phyloP scores from a whole-genome alignment of 139 green algal genomes.

The Chlorella ohadii region DNA sequence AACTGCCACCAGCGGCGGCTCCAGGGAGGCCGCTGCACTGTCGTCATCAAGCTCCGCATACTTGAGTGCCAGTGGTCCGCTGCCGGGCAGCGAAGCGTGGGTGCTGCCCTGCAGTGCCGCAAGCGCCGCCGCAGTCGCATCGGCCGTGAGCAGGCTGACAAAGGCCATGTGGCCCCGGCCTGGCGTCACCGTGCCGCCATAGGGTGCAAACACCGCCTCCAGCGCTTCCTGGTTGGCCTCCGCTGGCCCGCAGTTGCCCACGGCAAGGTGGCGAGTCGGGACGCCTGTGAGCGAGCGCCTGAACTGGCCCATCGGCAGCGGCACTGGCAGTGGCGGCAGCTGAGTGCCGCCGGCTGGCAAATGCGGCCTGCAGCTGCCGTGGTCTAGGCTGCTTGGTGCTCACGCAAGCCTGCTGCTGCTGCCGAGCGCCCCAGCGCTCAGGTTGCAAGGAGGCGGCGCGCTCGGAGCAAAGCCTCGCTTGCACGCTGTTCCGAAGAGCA shows the following conservation, averaged over 20 bases:
- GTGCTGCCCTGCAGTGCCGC: constrained; percentile 24
- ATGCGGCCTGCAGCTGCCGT: too few relatives aligned
- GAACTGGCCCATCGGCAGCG: too few relatives aligned
- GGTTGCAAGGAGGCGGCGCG: too few relatives aligned
- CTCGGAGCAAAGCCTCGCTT: too few relatives aligned
- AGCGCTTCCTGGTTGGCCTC: constrained; percentile 19
- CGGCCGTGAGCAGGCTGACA: constrained; percentile 33
- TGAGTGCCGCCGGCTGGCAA: too few relatives aligned
- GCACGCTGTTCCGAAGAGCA: too few relatives aligned
- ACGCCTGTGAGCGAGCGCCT: too few relatives aligned
- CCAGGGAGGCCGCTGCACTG: not conserved
- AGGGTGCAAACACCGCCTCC: constrained; percentile 9
- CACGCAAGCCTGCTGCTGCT: too few relatives aligned
- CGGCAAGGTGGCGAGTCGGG: constrained; percentile 59
- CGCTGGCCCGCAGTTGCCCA: constrained; percentile 66
- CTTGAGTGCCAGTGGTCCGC: constrained; percentile 47
- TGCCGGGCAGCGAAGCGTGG: constrained; percentile 5
- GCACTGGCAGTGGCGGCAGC: too few relatives aligned
- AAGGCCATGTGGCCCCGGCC: constrained; percentile 45
- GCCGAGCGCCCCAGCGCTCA: too few relatives aligned
- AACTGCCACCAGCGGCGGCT: constrained; percentile 11
- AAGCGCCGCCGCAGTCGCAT: constrained; percentile 42
- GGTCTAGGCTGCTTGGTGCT: too few relatives aligned
- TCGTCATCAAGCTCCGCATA: not conserved
- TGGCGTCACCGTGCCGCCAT: constrained; percentile 7